Conservation (phyloP, 129 eudicot genomes). For the Centaurea solstitialis region DNA sequence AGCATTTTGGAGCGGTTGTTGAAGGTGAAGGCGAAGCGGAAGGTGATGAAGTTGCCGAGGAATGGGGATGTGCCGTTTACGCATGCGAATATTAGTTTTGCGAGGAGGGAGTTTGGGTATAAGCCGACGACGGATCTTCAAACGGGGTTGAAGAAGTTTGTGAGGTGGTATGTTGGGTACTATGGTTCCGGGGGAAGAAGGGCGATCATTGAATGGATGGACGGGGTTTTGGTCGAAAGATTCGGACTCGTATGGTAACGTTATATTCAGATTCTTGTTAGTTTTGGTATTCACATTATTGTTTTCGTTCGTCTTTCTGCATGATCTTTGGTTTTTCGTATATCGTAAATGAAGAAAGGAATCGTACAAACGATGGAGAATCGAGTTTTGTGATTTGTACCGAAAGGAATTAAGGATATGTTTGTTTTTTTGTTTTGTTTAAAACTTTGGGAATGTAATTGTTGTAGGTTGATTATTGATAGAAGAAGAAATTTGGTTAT, state of each 20-base stretch:
- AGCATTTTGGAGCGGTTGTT: conserved; percentile 77
- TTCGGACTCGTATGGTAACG: conserved; percentile 16
- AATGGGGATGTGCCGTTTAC: conserved; percentile 88
- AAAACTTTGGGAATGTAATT: conserved; percentile 34
- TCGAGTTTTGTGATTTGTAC: conserved; percentile 52
- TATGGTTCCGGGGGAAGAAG: conserved; percentile 75
- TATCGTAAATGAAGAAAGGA: conserved; percentile 25
- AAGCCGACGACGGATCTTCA: conserved; percentile 87
- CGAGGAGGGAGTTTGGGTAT: conserved; percentile 73
- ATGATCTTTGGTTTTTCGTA: conserved; percentile 50
- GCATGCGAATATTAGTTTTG: conserved; percentile 82
- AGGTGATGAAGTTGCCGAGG: conserved; percentile 69
- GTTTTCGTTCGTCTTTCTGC: conserved; percentile 22
- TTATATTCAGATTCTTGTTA: conserved; percentile 54
- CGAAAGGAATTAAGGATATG: conserved; percentile 40
- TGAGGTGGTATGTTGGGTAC: conserved; percentile 78
- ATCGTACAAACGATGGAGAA: conserved; percentile 35
- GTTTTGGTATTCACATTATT: conserved; percentile 52
- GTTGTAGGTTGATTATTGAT: conserved; percentile 63
- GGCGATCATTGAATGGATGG: conserved; percentile 49
- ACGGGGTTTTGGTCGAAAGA: conserved; percentile 22
- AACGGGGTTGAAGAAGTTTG: conserved; percentile 86
- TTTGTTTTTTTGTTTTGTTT: conserved; percentile 20
- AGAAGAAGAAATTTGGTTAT: conserved; percentile 54
- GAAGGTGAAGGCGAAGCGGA: conserved; percentile 72